phyloP scores from a whole-genome alignment of 495 filamentous ascomycete genomes.

The Neurospora sp. region DNA sequence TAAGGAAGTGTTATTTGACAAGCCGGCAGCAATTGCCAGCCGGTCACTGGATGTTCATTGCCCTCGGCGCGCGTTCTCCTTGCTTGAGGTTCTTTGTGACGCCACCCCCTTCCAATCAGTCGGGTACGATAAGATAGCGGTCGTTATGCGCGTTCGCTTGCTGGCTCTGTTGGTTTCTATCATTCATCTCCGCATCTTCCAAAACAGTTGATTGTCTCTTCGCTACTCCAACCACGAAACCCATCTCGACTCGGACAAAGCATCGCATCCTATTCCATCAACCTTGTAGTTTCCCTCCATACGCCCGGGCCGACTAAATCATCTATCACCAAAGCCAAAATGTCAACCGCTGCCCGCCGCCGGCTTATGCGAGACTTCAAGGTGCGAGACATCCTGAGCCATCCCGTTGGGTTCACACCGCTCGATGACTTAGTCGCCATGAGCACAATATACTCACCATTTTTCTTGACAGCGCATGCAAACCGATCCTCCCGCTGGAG shows the following conservation, averaged over 20 bases:
- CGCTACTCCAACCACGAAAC: neutral
- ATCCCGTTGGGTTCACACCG: neutral
- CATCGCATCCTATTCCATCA: neutral
- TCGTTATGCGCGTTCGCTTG: neutral
- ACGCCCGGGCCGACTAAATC: neutral
- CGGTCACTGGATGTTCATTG: neutral
- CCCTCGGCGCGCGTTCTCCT: neutral
- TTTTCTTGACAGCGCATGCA: constrained; percentile 75
- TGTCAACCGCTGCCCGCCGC: constrained; percentile 91
- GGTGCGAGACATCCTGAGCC: constrained; percentile 43
- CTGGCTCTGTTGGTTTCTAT: neutral
- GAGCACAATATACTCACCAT: constrained; percentile 10
- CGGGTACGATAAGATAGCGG: neutral
- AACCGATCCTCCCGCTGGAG: constrained; percentile 93
- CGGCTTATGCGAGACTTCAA: constrained; percentile 98
- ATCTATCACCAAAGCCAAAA: constrained; percentile 26
- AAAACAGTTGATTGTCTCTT: neutral
- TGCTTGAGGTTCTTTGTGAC: neutral
- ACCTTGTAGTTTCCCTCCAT: neutral
- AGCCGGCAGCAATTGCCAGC: neutral
- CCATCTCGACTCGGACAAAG: neutral
- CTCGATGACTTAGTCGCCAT: neutral
- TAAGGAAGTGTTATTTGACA: neutral
- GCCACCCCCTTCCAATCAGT: neutral
- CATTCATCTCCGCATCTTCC: neutral